Base-by-base conservation (phyloP, 2,329 filamentous ascomycete species). In the Aspergillus luchuensis region DNA sequence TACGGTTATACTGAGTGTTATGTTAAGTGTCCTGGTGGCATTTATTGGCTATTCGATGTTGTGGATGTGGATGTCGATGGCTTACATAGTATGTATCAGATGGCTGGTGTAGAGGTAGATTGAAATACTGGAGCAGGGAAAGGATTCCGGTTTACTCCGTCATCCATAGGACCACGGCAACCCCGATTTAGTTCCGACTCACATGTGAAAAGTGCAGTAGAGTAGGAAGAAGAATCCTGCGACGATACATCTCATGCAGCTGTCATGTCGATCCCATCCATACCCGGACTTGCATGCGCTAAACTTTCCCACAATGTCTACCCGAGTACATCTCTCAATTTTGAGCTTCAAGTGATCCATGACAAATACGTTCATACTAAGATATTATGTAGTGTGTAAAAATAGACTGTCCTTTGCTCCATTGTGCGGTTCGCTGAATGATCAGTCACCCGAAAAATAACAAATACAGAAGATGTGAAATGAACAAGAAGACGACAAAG, bases 241-340 rank as follows among this genome's bases (percentile, higher is more conserved):
- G 17, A 56, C 33, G 53, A 56, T 45, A 56, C 11, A n/a, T 56
- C 53, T 47, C 25, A 56, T 47, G 53, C 53, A 36, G 39, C 53
- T 47, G 53, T 47, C 53, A 56, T 56, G 41, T 45, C 41, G 53
- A 56, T 56, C 53, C 23, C 45, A 28, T 30, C 25, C 25, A n/a
- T 28, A 50, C 30, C 47, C n/a, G 25, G 47, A 17, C 47, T 50
- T 30, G 8, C 47, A 30, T 17, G 47, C 41, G 25, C 25, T 17
- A 30, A 30, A 50, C 25, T 50, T 50, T 30, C 23, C 47, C 47
- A 50, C 47, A 50, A 30, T 50, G 25, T 50, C 25, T 28, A 49
- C 21, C 33, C 21, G 15, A 49, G 45, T 15, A 49, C 15, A 17
- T 50, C 10, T 33, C 47, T 33, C 25, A 50, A 30, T 17, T 50